Evolutionary conservation across 2,329 filamentous ascomycete species (phyloP).

Genomic region (Fusarium multiceps): DNA sequence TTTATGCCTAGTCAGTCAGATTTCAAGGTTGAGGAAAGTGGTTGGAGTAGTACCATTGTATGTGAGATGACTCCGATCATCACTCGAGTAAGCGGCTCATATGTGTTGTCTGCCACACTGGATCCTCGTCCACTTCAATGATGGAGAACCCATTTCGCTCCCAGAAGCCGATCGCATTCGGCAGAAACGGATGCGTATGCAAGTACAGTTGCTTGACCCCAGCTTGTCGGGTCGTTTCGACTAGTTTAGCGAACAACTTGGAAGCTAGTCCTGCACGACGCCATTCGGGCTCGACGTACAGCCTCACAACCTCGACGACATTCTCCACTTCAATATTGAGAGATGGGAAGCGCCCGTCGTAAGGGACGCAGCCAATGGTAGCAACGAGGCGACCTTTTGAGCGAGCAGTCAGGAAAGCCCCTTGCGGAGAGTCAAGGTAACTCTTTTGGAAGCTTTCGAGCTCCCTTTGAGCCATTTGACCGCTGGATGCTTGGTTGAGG

Average conservation of each 20-base stretch:
- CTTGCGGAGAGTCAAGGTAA: constrained; percentile 41
- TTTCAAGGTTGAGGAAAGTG: no score
- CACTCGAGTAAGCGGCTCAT: constrained; percentile 27
- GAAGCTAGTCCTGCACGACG: constrained; percentile 47
- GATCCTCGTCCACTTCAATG: constrained; percentile 40
- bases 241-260: constrained; percentile 30
- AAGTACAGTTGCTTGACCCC: constrained; percentile 42
- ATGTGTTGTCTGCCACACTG: constrained; percentile 46
- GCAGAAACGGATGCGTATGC: constrained; percentile 47
- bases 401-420: constrained; percentile 37
- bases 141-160: constrained; percentile 40
- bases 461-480: constrained; percentile 29
- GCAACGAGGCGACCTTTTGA: constrained; percentile 34
- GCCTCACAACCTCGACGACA: constrained; percentile 45
- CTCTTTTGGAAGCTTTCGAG: constrained; percentile 35
- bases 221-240: constrained; percentile 20
- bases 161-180: constrained; percentile 44
- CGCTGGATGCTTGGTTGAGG: constrained; percentile 33
- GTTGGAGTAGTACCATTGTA: background rate
- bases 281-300: constrained; percentile 44
- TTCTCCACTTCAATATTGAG: constrained; percentile 29
- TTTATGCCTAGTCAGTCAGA: background rate
- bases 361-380: constrained; percentile 43
- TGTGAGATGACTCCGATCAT: background rate
- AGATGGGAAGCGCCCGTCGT: constrained; percentile 43